Percentiles rank a stretch among this genome's conserved stretches.
phyloP scores from a whole-genome alignment of 176 grass and related monocot genomes.

The Stipa capillata region DNA sequence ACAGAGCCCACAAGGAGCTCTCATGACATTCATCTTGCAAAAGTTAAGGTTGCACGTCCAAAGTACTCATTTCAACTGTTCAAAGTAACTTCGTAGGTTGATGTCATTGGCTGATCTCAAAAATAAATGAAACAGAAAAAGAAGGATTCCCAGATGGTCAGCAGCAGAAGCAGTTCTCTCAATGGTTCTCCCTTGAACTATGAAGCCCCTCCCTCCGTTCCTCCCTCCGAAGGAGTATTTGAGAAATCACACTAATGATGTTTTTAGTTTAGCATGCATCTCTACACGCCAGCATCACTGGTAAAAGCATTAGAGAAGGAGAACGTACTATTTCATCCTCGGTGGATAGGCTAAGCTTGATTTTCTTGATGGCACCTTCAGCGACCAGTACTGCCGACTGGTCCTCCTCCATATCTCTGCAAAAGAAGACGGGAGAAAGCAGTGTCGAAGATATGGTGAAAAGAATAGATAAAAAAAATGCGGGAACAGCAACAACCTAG shows the following conservation, averaged over 20 bases:
- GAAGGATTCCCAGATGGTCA: neutral
- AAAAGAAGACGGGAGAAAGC: neutral
- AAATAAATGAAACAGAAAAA: neutral
- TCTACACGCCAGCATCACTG: neutral
- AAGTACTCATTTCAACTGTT: neutral
- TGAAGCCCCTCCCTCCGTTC: neutral
- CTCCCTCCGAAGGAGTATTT: neutral
- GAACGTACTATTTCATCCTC: constrained; percentile 50
- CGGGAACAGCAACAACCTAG: constrained; percentile 1
- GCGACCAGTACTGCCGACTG: constrained; percentile 24
- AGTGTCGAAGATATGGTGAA: neutral
- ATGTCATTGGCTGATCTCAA: neutral
- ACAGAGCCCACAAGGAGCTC: neutral
- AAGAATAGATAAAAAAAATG: neutral
- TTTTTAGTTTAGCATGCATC: neutral
- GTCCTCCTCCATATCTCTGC: constrained; percentile 63
- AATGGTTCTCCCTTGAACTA: neutral
- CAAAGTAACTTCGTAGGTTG: neutral
- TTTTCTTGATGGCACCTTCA: constrained; percentile 51
- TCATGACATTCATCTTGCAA: neutral
- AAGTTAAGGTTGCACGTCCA: too few relatives aligned
- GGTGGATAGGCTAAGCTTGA: constrained; percentile 40
- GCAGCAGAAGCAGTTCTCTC: neutral
- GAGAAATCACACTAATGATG: neutral
- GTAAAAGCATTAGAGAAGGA: constrained; percentile 2